These are phyloP conservation scores for Coleophoma cylindrospora DNA, from an alignment of 2,329 filamentous ascomycete genomes.

Conservation along the genomic window DNA sequence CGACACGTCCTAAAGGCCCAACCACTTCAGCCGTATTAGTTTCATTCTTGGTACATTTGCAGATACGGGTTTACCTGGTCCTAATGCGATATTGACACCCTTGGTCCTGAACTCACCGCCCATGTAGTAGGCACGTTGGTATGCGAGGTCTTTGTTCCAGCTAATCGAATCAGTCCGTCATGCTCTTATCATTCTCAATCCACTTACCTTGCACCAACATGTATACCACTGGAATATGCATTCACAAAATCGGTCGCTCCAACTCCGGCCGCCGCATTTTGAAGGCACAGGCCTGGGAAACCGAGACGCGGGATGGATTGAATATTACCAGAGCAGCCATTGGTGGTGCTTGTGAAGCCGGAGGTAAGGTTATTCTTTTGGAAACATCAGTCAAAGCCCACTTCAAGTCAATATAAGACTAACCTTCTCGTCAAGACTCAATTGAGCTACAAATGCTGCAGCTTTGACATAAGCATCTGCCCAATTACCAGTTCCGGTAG, in stretches of 20 bases:
- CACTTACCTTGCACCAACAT: conserved; percentile 36
- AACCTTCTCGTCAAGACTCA: conserved; percentile 75
- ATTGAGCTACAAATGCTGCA: conserved; percentile 57
- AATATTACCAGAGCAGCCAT: neutral
- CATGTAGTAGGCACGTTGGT: conserved; percentile 66
- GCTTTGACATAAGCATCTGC: conserved; percentile 63
- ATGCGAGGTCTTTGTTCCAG: conserved; percentile 71
- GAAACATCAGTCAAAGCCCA: neutral
- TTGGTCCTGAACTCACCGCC: conserved; percentile 71
- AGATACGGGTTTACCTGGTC: conserved; percentile 59
- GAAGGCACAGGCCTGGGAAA: conserved; percentile 2
- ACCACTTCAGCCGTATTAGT: conserved; percentile 31
- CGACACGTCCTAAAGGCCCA: conserved; percentile 61
- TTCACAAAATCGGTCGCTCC: conserved; percentile 50
- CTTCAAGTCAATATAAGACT: conserved; percentile 47
- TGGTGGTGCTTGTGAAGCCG: conserved; percentile 11
- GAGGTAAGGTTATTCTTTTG: conserved; percentile 30
- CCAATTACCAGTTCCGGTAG: conserved; percentile 38
- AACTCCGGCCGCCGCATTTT: conserved; percentile 15
- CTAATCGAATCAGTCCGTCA: neutral
- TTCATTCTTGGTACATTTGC: conserved; percentile 65
- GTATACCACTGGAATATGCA: conserved; percentile 62
- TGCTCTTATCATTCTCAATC: neutral
- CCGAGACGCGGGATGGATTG: conserved; percentile 2
- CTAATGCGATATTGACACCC: conserved; percentile 73